These are phyloP conservation scores for Didymella pomorum DNA, from an alignment of 2,329 filamentous ascomycete genomes.

Conservation along the genomic window DNA sequence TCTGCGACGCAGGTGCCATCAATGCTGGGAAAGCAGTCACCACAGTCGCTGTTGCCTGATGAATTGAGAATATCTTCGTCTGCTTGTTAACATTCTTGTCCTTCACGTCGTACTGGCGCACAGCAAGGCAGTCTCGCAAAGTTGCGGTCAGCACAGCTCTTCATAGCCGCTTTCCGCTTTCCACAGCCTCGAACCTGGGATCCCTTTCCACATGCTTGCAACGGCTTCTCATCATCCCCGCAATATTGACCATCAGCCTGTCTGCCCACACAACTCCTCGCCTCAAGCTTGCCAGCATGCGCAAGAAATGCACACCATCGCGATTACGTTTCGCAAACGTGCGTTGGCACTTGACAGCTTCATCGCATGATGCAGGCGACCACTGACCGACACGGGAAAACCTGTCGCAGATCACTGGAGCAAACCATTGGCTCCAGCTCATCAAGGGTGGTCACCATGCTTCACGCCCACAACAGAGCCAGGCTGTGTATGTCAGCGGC, in stretches of 20 bases:
- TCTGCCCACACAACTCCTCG: background rate
- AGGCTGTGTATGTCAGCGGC: slow-evolving; percentile 23
- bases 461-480: slow-evolving; percentile 24
- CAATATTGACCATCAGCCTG: background rate
- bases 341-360: slow-evolving; percentile 36
- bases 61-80: background rate
- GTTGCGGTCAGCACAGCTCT: slow-evolving; percentile 33
- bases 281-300: slow-evolving; percentile 3
- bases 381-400: slow-evolving; percentile 24
- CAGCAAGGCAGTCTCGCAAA: slow-evolving; percentile 39
- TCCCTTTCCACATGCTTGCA: slow-evolving; percentile 2
- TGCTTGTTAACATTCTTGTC: background rate
- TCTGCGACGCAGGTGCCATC: background rate
- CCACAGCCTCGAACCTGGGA: slow-evolving; percentile 10
- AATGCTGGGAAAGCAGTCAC: background rate
- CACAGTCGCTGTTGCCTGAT: slow-evolving; percentile 4
- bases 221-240: slow-evolving; percentile 7
- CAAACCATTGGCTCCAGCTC: slow-evolving; percentile 47
- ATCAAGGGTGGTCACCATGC: slow-evolving; percentile 25
- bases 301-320: slow-evolving; percentile 4
- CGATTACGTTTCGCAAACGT: slow-evolving; percentile 22
- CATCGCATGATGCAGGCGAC: slow-evolving; percentile 18
- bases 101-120: slow-evolving; percentile 18
- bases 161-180: slow-evolving; percentile 10
- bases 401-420: slow-evolving; percentile 25